phyloP scores from a whole-genome alignment of 495 filamentous ascomycete species.

The Penicillium ochrochloron region DNA sequence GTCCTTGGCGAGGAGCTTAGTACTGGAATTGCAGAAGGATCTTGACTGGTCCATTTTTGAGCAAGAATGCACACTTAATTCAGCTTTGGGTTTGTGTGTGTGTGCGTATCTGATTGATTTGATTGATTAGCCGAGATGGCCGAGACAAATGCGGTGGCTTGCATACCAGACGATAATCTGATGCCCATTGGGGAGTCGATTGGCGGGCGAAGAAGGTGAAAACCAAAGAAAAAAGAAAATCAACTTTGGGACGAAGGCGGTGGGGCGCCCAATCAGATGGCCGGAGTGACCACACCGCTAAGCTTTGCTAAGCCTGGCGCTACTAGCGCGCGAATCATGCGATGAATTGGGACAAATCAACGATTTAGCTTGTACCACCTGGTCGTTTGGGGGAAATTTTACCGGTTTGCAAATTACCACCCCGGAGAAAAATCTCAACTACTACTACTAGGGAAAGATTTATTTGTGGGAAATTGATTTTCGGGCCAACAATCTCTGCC shows the following conservation, averaged over 20 bases:
- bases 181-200: constrained; percentile 7
- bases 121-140: constrained; percentile 21
- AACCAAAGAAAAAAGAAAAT: neutral
- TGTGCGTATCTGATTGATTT: constrained; percentile 13
- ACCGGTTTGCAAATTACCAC: constrained; percentile 1
- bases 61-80: neutral
- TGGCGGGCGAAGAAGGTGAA: constrained; percentile 3
- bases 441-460: neutral
- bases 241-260: constrained; percentile 1
- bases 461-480: neutral
- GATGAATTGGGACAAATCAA: neutral
- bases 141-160: constrained; percentile 8
- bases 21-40: neutral
- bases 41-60: neutral
- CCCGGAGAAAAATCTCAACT: neutral
- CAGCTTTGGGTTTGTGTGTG: neutral
- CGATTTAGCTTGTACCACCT: constrained; percentile 7
- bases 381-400: neutral
- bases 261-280: neutral
- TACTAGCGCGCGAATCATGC: neutral
- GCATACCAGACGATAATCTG: constrained; percentile 18
- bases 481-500: neutral
- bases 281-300: constrained; percentile 6
- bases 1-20: neutral
- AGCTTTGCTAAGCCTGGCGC: constrained; percentile 26